phyloP scores from a whole-genome alignment of 257 asterid genomes.

The Phtheirospermum japonicum region DNA sequence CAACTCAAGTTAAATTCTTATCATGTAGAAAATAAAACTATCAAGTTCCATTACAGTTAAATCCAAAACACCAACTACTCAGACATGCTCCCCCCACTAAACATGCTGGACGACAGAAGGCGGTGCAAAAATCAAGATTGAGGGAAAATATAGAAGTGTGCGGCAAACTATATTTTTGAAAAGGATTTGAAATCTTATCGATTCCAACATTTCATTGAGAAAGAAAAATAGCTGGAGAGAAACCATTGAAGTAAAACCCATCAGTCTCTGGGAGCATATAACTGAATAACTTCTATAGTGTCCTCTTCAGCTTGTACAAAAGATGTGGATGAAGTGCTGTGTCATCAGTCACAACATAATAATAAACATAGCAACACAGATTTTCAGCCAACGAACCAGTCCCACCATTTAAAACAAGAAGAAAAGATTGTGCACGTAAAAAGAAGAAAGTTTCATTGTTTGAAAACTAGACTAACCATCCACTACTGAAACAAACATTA shows the following conservation, averaged over 20 bases:
- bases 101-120: background rate
- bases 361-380: background rate
- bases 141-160: constrained; percentile 1
- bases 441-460: background rate
- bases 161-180: constrained; percentile 11
- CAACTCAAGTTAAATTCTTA: constrained; percentile 18
- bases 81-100: constrained; percentile 17
- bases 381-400: constrained; percentile 3
- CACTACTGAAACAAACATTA: no score
- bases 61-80: constrained; percentile 12
- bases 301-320: constrained; percentile 20
- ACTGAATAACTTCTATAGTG: constrained; percentile 2
- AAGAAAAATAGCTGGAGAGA: constrained; percentile 15
- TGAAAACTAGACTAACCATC: no score
- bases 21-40: constrained; percentile 19
- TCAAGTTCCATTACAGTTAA: constrained; percentile 12
- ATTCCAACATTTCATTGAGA: background rate
- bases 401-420: constrained; percentile 5
- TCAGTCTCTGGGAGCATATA: constrained; percentile 7
- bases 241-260: constrained; percentile 14
- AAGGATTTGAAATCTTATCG: constrained; percentile 5
- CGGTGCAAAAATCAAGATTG: constrained; percentile 7
- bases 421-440: background rate
- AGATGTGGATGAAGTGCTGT: constrained; percentile 1
- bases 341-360: background rate